A percentile compares a stretch with the other conserved stretches of the same genome.
phyloP scores from a whole-genome alignment of 2,329 filamentous ascomycete genomes.

The Fusarium oxysporum region DNA sequence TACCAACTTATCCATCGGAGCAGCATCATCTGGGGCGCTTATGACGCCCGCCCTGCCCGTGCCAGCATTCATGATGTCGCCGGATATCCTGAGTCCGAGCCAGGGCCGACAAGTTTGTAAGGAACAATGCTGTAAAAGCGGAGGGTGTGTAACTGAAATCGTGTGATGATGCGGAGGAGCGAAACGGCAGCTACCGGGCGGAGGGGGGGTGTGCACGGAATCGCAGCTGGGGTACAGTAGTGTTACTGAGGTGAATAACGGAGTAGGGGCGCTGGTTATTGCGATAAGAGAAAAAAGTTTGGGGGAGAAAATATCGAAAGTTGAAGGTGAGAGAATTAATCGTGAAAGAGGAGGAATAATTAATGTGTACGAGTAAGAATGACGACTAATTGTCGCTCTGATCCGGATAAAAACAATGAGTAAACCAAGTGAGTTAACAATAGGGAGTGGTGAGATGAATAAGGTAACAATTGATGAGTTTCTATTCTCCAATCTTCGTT shows the following conservation, averaged over 20 bases:
- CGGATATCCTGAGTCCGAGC: slow-evolving; percentile 41
- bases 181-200: slow-evolving; percentile 46
- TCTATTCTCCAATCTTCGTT: slow-evolving; percentile 18
- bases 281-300: slow-evolving; percentile 16
- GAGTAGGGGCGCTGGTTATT: slow-evolving; percentile 5
- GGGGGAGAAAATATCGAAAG: neutral
- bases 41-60: slow-evolving; percentile 70
- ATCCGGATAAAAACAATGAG: slow-evolving; percentile 7
- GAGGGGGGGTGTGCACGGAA: slow-evolving; percentile 46
- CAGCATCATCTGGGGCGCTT: slow-evolving; percentile 63
- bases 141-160: slow-evolving; percentile 51
- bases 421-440: slow-evolving; percentile 11
- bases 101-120: slow-evolving; percentile 42
- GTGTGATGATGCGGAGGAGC: slow-evolving; percentile 50
- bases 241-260: slow-evolving; percentile 12
- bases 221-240: slow-evolving; percentile 39
- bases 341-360: slow-evolving; percentile 5
- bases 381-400: neutral
- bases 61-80: slow-evolving; percentile 54
- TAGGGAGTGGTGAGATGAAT: slow-evolving; percentile 8
- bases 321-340: slow-evolving; percentile 4
- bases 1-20: slow-evolving; percentile 70
- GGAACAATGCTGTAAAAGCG: slow-evolving; percentile 27
- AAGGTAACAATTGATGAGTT: slow-evolving; percentile 23
- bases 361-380: slow-evolving; percentile 10